Evolutionary conservation across 495 filamentous ascomycete genomes (phyloP).

Genomic region (Neurospora terricola): DNA sequence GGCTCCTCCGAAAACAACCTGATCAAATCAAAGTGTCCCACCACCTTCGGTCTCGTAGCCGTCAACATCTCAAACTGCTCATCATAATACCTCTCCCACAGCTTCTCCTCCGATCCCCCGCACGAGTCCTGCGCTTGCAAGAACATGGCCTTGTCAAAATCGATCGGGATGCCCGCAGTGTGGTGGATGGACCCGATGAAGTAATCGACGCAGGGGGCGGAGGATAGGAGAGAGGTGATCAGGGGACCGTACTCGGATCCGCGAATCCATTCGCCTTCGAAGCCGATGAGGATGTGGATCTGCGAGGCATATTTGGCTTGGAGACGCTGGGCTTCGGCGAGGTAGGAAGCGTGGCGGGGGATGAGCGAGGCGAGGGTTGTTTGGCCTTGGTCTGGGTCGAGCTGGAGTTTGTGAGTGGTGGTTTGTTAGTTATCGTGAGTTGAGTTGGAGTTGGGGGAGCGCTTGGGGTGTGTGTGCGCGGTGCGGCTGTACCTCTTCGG

Average conservation of each 20-base stretch:
- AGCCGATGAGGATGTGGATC: slow-evolving; percentile 78
- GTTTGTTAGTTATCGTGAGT: slow-evolving; percentile 10
- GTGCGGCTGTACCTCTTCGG: slow-evolving; percentile 61
- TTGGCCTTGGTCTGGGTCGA: slow-evolving; percentile 21
- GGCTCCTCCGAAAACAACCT: slow-evolving; percentile 64
- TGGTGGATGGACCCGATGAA: slow-evolving; percentile 91
- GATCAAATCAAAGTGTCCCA: slow-evolving; percentile 93
- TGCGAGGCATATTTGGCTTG: slow-evolving; percentile 55
- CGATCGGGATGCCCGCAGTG: slow-evolving; percentile 74
- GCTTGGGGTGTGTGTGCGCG: not conserved
- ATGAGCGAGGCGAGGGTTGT: slow-evolving; percentile 28
- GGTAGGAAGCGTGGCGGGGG: slow-evolving; percentile 60
- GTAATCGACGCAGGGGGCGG: slow-evolving; percentile 61
- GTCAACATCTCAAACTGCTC: slow-evolving; percentile 71
- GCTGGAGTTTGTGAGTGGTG: slow-evolving; percentile 12
- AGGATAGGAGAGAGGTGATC: slow-evolving; percentile 44
- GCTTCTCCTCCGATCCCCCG: slow-evolving; percentile 48
- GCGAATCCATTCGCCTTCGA: slow-evolving; percentile 88
- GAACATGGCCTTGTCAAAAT: slow-evolving; percentile 67
- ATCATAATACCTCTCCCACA: slow-evolving; percentile 81
- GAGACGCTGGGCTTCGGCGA: slow-evolving; percentile 60
- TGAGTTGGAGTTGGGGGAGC: slow-evolving; percentile 1
- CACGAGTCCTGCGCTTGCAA: not conserved
- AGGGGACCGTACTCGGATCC: slow-evolving; percentile 44
- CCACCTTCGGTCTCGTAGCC: slow-evolving; percentile 62